Evolutionary conservation across 345 rosid species (phyloP).

Genomic region (Aurinia saxatilis): DNA sequence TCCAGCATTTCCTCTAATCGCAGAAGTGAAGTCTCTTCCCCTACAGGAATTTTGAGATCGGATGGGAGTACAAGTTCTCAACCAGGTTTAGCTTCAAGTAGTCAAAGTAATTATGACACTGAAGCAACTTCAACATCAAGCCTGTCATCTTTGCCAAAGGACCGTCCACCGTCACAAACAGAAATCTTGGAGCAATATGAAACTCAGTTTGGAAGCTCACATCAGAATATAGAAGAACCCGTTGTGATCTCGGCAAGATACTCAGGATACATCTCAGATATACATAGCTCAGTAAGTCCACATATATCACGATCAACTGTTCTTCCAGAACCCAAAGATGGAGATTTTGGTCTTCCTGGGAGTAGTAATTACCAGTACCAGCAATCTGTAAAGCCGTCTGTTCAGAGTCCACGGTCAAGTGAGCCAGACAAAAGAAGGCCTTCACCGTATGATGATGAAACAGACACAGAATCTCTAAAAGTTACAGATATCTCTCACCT

Average conservation of each 20-base stretch:
- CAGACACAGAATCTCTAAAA: constrained; percentile 17
- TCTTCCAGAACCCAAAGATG: neutral
- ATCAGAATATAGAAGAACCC: constrained; percentile 12
- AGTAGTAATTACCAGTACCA: neutral
- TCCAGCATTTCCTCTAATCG: neutral
- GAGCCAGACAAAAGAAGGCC: neutral
- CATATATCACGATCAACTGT: neutral
- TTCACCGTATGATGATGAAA: neutral
- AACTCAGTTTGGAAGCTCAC: constrained; percentile 1
- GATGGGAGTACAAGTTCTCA: constrained; percentile 3
- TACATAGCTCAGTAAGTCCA: neutral
- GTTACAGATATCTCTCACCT: constrained; percentile 31
- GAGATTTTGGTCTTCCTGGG: neutral
- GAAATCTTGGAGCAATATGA: neutral
- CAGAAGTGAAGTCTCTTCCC: neutral
- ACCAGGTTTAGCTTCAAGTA: constrained; percentile 3
- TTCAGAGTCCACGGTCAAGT: constrained; percentile 3
- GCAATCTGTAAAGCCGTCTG: neutral
- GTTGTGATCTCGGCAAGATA: constrained; percentile 22
- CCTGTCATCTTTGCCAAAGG: constrained; percentile 17
- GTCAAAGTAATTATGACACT: constrained; percentile 12
- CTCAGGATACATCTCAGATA: constrained; percentile 10
- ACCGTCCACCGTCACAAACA: neutral
- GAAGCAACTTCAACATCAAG: constrained; percentile 13
- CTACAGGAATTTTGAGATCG: neutral